Conservation (phyloP, 305 asterid species). For the Fraxinus nigra region DNA sequence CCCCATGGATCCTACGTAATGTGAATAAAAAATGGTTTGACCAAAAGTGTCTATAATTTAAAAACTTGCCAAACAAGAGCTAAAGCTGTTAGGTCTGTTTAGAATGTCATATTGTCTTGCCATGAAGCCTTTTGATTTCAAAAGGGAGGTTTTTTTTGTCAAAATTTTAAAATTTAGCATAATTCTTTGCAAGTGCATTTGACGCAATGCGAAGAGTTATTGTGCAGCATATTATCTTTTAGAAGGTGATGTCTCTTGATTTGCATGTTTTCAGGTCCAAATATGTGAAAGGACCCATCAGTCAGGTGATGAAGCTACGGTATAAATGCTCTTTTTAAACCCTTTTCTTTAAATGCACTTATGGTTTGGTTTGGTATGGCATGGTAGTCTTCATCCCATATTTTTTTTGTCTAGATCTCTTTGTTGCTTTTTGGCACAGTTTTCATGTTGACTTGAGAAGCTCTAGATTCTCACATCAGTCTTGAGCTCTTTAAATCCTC, state of each 20-base stretch:
- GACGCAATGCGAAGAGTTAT: not conserved
- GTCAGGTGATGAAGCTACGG: slow-evolving; percentile 88
- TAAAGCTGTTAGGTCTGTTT: not conserved
- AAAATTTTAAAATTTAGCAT: not conserved
- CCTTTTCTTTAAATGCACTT: not conserved
- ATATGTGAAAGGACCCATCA: slow-evolving; percentile 89
- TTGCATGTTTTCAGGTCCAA: slow-evolving; percentile 62
- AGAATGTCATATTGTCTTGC: not conserved
- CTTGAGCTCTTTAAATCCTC: not conserved
- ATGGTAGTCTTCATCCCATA: slow-evolving; percentile 7
- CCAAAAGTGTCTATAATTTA: not conserved
- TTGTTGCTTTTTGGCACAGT: not conserved
- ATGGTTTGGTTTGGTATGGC: not conserved
- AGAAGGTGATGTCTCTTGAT: slow-evolving; percentile 23
- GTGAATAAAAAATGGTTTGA: not conserved
- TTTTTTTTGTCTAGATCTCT: not conserved
- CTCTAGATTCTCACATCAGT: not conserved
- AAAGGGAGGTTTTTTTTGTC: not conserved
- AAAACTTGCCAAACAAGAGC: not conserved
- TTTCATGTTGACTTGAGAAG: not conserved
- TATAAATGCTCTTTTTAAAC: slow-evolving; percentile 25
- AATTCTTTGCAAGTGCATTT: not conserved
- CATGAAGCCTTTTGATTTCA: not conserved
- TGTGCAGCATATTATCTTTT: slow-evolving; percentile 7
- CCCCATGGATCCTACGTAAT: not conserved